Base-by-base conservation (phyloP, 2,329 filamentous ascomycete genomes). In the Exophiala oligosperma region DNA sequence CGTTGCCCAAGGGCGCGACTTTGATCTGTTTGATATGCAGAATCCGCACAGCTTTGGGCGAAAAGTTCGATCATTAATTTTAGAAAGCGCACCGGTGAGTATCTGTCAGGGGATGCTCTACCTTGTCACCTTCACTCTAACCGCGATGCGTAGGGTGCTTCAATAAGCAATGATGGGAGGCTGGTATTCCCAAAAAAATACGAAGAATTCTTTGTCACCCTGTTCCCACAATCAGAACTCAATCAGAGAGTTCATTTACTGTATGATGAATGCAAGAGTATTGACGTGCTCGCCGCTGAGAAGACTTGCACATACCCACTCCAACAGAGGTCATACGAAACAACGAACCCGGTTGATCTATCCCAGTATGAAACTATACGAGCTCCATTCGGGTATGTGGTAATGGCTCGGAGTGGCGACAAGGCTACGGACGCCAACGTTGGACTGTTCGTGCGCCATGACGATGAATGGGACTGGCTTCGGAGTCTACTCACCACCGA, bases 341-440 rank as follows among this genome's bases (percentile, higher is more conserved):
- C 65, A 2, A 14, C 29, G 14, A 64, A 63, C 1, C 53, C 59
- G 1, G 52, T 44, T 6, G 62, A 65, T 12, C 44, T 63, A 5
- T 52, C 56, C 0, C 47, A 59, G 21, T 71, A 71, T 55, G 70
- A 66, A 2, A 69, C 67, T 1, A 63, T 57, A 17, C 32, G 66
- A 61, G 7, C 68, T 62, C 3, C 70, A 66, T 0, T 54, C 74
- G 8, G 74, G 70, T 28, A 70, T 63, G 63, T 76, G 3, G 73
- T 72, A 1, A 71, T 71, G 23, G 73, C 66, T 5, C 69, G 73
- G 3, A 74, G 70, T 2, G 74, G 74, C 0, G 78, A 80, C 52
- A 80, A 80, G 57, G 76, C 72, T 0, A 70, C 72, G 0, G 73
- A 80, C 60, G 73, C 71, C 35, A 80, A 79, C 48, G 71, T 78